Conservation (phyloP, 352 stramenopile species). For the Phytophthora citricola region DNA sequence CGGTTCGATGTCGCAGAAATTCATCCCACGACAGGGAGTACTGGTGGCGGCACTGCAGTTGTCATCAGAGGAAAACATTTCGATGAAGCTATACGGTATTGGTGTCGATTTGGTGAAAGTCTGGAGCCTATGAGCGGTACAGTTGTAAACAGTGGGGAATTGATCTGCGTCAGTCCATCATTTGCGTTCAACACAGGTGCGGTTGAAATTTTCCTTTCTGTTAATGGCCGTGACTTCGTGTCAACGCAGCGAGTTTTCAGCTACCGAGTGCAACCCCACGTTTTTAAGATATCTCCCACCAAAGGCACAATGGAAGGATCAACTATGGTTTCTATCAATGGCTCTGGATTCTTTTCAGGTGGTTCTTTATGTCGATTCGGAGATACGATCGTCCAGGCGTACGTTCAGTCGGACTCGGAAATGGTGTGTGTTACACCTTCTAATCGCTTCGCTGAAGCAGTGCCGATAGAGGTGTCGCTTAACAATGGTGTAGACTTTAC, state of each 20-base stretch:
- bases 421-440: conserved; percentile 53
- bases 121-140: conserved; percentile 36
- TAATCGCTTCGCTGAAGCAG: conserved; percentile 39
- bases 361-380: conserved; percentile 65
- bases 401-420: conserved; percentile 43
- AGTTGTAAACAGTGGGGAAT: conserved; percentile 26
- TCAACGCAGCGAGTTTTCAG: conserved; percentile 53
- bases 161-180: conserved; percentile 51
- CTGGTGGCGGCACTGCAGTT: conserved; percentile 63
- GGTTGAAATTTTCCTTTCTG: conserved; percentile 57
- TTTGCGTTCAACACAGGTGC: conserved; percentile 27
- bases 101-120: conserved; percentile 71
- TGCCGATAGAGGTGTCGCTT: conserved; percentile 75
- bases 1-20: conserved; percentile 52
- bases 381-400: conserved; percentile 37
- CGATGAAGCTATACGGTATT: conserved; percentile 35
- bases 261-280: conserved; percentile 49
- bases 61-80: conserved; percentile 68
- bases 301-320: conserved; percentile 56
- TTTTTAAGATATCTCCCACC: conserved; percentile 55
- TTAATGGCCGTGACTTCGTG: conserved; percentile 81
- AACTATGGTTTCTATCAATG: conserved; percentile 61
- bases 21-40: conserved; percentile 51
- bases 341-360: conserved; percentile 42
- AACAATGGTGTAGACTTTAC: conserved; percentile 93